Conservation (phyloP, 495 filamentous ascomycete species). For the Trichoderma virens region DNA sequence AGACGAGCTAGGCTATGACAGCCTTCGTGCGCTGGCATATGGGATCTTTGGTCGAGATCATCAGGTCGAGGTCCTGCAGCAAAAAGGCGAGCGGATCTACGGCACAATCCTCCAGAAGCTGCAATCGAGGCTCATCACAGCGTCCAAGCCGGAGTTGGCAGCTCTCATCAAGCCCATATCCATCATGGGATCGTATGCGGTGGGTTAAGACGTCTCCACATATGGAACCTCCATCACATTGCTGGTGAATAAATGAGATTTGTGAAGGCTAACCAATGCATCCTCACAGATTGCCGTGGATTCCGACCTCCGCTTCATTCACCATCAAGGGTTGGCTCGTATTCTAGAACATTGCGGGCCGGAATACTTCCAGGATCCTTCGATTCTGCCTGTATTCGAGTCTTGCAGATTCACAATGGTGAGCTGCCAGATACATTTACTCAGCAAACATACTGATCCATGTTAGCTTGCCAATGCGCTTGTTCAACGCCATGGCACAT, state of each 20-base stretch:
- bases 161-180: slow-evolving; percentile 12
- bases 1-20: slow-evolving; percentile 10
- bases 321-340: neutral
- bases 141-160: slow-evolving; percentile 7
- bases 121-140: neutral
- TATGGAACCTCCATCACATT: neutral
- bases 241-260: neutral
- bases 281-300: neutral
- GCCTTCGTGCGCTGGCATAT: slow-evolving; percentile 10
- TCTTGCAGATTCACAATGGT: neutral
- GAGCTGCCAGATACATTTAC: neutral
- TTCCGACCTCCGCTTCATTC: neutral
- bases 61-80: neutral
- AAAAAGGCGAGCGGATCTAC: neutral
- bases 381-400: neutral
- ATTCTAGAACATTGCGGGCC: neutral
- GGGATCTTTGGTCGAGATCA: slow-evolving; percentile 11
- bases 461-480: slow-evolving; percentile 9
- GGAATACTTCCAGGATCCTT: neutral
- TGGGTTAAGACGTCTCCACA: neutral
- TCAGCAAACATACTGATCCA: neutral
- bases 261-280: neutral
- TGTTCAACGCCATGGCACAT: slow-evolving; percentile 5
- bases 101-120: neutral
- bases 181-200: slow-evolving; percentile 12